Percentiles rank a stretch among this genome's conserved stretches.
Evolutionary conservation across 352 stramenopile species (phyloP).

Genomic region (Phytopythium chamaehyphon): DNA sequence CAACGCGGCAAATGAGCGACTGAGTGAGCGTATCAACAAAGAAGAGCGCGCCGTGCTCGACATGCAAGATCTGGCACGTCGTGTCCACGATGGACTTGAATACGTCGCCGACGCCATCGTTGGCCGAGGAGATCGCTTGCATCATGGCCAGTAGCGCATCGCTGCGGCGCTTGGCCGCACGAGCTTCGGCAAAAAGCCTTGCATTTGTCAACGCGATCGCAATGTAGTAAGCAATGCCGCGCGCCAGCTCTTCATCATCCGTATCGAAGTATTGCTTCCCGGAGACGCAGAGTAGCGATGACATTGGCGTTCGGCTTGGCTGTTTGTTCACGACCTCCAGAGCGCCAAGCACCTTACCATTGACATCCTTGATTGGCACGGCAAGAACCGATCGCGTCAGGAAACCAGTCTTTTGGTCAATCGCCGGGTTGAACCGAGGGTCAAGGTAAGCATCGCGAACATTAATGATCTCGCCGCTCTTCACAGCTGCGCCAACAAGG

Average conservation of each 20-base stretch:
- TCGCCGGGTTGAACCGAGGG: slow-evolving; percentile 44
- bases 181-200: slow-evolving; percentile 52
- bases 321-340: slow-evolving; percentile 65
- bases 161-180: slow-evolving; percentile 52
- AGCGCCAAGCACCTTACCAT: slow-evolving; percentile 56
- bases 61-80: slow-evolving; percentile 41
- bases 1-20: slow-evolving; percentile 60
- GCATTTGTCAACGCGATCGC: slow-evolving; percentile 69
- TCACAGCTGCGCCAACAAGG: slow-evolving; percentile 56
- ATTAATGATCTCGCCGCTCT: slow-evolving; percentile 70
- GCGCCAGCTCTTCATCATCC: slow-evolving; percentile 60
- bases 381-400: slow-evolving; percentile 70
- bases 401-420: slow-evolving; percentile 65
- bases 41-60: slow-evolving; percentile 71
- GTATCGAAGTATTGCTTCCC: slow-evolving; percentile 68
- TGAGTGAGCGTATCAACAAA: slow-evolving; percentile 73
- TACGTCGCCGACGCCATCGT: slow-evolving; percentile 42
- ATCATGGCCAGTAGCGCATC: slow-evolving; percentile 61
- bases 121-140: slow-evolving; percentile 46
- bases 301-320: slow-evolving; percentile 5
- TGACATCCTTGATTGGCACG: slow-evolving; percentile 76
- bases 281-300: slow-evolving; percentile 10
- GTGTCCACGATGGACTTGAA: slow-evolving; percentile 39
- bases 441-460: slow-evolving; percentile 69
- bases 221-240: slow-evolving; percentile 60